Percentiles rank a stretch among this genome's conserved stretches.
Conservation (phyloP, 768 basidiomycete species). For the Lactarius pseudohatsudake region DNA sequence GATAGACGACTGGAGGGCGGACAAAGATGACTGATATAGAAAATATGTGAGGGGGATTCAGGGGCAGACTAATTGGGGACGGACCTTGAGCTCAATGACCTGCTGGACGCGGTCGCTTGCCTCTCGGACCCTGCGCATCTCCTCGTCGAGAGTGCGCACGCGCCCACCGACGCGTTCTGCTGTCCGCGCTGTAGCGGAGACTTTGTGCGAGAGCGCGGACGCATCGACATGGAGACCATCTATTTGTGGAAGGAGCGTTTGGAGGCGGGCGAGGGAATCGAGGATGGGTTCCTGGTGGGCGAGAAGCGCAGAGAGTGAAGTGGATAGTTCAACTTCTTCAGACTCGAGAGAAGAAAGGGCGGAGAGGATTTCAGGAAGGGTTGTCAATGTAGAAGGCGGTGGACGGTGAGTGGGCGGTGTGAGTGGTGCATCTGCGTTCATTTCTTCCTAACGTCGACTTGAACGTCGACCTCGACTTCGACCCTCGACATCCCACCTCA, state of each 20-base stretch:
- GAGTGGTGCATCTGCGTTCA: conserved; percentile 19
- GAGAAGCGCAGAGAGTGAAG: conserved; percentile 67
- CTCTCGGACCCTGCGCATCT: conserved; percentile 87
- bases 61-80: conserved; percentile 11
- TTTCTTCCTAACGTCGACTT: not conserved
- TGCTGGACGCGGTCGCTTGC: conserved; percentile 90
- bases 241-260: conserved; percentile 58
- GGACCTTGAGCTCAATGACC: conserved; percentile 93
- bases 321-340: conserved; percentile 74
- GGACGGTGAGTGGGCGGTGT: conserved; percentile 22
- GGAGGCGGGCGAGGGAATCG: conserved; percentile 58
- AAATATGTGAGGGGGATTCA: conserved; percentile 33
- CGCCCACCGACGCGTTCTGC: conserved; percentile 90
- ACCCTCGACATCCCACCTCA: not conserved
- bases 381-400: conserved; percentile 47
- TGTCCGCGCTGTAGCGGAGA: conserved; percentile 71
- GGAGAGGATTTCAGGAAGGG: conserved; percentile 68
- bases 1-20: conserved; percentile 58
- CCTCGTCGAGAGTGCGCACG: conserved; percentile 85
- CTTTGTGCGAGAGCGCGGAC: conserved; percentile 51
- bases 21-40: conserved; percentile 60
- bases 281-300: conserved; percentile 66
- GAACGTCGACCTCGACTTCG: not conserved
- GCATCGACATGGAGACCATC: conserved; percentile 64
- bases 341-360: conserved; percentile 73